These are phyloP conservation scores for Hypericum androsaemum DNA, from an alignment of 345 rosid genomes.

Conservation along the genomic window DNA sequence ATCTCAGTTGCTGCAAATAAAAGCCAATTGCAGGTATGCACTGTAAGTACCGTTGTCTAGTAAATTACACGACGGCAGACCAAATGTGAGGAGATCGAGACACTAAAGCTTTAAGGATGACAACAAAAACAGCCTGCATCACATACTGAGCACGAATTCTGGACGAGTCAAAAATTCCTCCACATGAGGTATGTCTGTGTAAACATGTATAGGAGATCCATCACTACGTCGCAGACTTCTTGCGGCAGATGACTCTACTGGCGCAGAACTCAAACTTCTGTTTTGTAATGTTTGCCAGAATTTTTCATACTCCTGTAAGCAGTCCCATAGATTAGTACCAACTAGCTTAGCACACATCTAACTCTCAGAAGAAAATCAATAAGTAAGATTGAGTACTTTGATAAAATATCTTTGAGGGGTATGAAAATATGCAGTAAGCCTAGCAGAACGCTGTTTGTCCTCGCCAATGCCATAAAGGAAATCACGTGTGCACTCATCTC, in stretches of 20 bases:
- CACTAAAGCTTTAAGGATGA: background rate
- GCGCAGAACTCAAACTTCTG: constrained; percentile 26
- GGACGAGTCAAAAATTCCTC: constrained; percentile 75
- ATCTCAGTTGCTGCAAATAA: constrained; percentile 54
- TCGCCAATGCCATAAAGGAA: constrained; percentile 82
- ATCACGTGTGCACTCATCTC: constrained; percentile 84
- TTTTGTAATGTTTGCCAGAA: constrained; percentile 32
- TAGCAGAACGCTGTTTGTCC: constrained; percentile 82
- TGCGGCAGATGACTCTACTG: constrained; percentile 25
- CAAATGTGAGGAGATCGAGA: too few relatives aligned
- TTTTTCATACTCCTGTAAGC: constrained; percentile 62
- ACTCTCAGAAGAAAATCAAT: constrained; percentile 8
- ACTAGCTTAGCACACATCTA: constrained; percentile 1
- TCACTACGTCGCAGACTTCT: constrained; percentile 31
- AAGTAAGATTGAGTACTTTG: constrained; percentile 30
- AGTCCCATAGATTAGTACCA: constrained; percentile 11
- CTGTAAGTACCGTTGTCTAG: too few relatives aligned
- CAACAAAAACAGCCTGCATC: constrained; percentile 5
- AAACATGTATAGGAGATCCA: constrained; percentile 46
- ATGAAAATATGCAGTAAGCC: constrained; percentile 88
- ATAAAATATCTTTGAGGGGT: constrained; percentile 75
- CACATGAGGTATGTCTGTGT: constrained; percentile 86
- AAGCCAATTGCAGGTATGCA: background rate
- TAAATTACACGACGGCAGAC: too few relatives aligned
- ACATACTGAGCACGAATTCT: constrained; percentile 76